These are phyloP conservation scores for Bathelium albidoporum DNA, from an alignment of 495 filamentous ascomycete genomes.

Conservation along the genomic window DNA sequence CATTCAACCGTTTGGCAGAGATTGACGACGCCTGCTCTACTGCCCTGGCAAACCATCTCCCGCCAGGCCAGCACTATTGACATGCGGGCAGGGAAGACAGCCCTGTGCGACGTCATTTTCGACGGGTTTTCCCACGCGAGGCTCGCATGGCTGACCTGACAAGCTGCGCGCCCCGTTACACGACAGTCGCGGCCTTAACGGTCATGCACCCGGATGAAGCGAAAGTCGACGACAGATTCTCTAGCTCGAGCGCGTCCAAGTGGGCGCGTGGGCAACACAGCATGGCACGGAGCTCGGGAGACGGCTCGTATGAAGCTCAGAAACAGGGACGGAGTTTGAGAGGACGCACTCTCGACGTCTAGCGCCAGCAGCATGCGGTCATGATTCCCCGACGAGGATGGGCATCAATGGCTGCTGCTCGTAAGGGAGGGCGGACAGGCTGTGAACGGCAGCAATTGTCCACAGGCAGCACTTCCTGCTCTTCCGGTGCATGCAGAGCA, in stretches of 20 bases:
- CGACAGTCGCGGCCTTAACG: constrained; percentile 20
- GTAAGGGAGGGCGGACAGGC: not conserved
- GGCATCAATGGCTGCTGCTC: not conserved
- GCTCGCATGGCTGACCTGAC: constrained; percentile 21
- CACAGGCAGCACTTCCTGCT: not conserved
- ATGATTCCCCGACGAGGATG: not conserved
- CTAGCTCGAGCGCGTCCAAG: not conserved
- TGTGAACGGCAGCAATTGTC: not conserved
- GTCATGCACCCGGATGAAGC: constrained; percentile 10
- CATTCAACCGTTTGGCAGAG: not conserved
- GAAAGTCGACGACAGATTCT: not conserved
- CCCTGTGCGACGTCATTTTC: constrained; percentile 12
- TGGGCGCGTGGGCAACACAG: not conserved
- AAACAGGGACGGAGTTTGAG: not conserved
- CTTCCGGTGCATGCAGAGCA: not conserved
- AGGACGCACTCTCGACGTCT: not conserved
- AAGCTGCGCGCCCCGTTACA: constrained; percentile 12
- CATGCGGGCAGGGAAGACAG: not conserved
- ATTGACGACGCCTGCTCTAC: not conserved
- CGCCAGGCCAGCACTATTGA: not conserved
- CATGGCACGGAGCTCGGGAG: not conserved
- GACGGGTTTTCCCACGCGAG: constrained; percentile 11
- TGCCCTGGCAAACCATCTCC: not conserved
- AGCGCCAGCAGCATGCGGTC: not conserved
- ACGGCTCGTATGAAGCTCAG: not conserved